Conservation (phyloP, 2,329 filamentous ascomycete species). For the Aspergillus fumigatiaffinis region DNA sequence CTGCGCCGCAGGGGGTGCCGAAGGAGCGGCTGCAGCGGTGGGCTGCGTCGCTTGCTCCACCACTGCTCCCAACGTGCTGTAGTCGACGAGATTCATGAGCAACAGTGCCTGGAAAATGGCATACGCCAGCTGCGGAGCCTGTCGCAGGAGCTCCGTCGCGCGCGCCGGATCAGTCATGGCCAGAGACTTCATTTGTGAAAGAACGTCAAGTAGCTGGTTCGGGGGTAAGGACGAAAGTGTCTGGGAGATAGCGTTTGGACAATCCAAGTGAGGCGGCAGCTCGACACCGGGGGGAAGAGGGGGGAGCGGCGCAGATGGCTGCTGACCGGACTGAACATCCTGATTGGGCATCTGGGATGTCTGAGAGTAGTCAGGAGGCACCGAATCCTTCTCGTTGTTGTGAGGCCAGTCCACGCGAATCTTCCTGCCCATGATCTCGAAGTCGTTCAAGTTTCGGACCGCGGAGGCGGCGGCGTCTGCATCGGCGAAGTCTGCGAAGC, state of each 20-base stretch:
- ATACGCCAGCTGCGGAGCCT: constrained; percentile 89
- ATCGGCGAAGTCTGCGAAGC: constrained; percentile 93
- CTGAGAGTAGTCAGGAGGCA: constrained; percentile 47
- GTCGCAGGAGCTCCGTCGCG: constrained; percentile 78
- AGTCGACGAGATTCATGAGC: constrained; percentile 87
- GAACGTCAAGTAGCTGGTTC: constrained; percentile 84
- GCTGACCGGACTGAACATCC: constrained; percentile 34
- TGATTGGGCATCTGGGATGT: constrained; percentile 35
- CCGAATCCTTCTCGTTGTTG: constrained; percentile 73
- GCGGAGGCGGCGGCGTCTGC: constrained; percentile 88
- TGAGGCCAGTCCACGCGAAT: constrained; percentile 95
- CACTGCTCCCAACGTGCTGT: constrained; percentile 74
- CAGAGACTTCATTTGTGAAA: constrained; percentile 89
- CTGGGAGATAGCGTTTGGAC: constrained; percentile 85
- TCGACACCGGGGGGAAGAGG: constrained; percentile 81
- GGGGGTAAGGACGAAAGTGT: constrained; percentile 84
- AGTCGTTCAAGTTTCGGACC: constrained; percentile 90
- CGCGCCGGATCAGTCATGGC: constrained; percentile 77
- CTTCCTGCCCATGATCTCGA: constrained; percentile 92
- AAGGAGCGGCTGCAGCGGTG: constrained; percentile 33
- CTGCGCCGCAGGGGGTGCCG: constrained; percentile 29
- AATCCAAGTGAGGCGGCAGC: constrained; percentile 75
- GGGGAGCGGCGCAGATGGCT: constrained; percentile 59
- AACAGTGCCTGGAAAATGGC: constrained; percentile 93
- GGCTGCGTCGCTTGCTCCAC: constrained; percentile 59